phyloP scores from a whole-genome alignment of 2,329 filamentous ascomycete genomes.

The Aspergillus novofumigatus region DNA sequence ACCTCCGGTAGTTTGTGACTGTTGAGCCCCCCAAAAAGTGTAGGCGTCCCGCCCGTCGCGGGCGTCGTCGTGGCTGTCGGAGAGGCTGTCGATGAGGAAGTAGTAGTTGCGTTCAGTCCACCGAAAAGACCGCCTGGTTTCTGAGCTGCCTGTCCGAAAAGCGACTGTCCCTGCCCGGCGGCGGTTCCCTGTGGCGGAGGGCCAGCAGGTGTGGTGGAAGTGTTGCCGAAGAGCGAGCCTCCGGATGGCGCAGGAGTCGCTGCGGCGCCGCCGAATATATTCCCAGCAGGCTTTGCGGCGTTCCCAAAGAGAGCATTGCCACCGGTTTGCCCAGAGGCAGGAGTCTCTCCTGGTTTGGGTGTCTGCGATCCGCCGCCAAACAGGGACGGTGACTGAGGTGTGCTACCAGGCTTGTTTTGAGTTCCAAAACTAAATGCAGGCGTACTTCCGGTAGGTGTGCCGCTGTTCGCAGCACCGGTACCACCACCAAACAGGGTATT shows the following conservation, averaged over 20 bases:
- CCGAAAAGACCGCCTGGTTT: conserved; percentile 28
- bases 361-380: conserved; percentile 32
- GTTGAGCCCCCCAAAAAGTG: conserved; percentile 17
- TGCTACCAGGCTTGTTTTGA: conserved; percentile 21
- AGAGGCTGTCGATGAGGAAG: conserved; percentile 16
- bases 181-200: conserved; percentile 39
- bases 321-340: conserved; percentile 29
- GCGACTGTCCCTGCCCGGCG: conserved; percentile 24
- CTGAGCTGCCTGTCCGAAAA: conserved; percentile 24
- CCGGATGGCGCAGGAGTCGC: conserved; percentile 38
- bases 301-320: conserved; percentile 32
- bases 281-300: conserved; percentile 20
- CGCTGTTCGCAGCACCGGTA: conserved; percentile 15
- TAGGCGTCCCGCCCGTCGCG: conserved; percentile 21
- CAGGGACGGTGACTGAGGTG: conserved; percentile 21
- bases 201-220: conserved; percentile 49
- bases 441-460: conserved; percentile 17
- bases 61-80: conserved; percentile 15
- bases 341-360: conserved; percentile 33
- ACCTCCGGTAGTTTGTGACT: conserved; percentile 27
- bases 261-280: conserved; percentile 32
- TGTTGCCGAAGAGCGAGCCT: conserved; percentile 33
- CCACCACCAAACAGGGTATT: conserved; percentile 26
- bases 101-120: conserved; percentile 21
- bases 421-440: conserved; percentile 34